Percentiles rank a stretch among this genome's conserved stretches.
These are phyloP conservation scores for Microdochium paspali DNA, from an alignment of 2,329 filamentous ascomycete genomes.

Conservation along the genomic window DNA sequence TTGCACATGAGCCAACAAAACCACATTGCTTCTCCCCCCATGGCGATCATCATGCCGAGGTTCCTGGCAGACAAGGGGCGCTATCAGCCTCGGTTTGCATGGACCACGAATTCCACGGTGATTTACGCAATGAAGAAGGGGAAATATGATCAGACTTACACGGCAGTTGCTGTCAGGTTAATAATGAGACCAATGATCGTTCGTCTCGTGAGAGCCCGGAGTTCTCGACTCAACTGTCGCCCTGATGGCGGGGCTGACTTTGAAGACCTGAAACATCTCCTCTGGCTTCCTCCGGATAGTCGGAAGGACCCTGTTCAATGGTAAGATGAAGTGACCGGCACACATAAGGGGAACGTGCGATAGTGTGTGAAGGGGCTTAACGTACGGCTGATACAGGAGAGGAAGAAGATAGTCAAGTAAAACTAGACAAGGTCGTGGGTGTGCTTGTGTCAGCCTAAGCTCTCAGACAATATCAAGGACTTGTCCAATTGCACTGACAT, in stretches of 20 bases:
- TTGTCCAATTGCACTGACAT: not conserved
- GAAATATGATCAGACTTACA: not conserved
- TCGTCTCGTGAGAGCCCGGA: not conserved
- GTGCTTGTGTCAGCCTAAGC: not conserved
- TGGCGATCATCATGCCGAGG: not conserved
- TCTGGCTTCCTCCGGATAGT: not conserved
- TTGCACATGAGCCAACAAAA: not conserved
- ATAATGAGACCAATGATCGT: not conserved
- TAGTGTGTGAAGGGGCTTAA: not conserved
- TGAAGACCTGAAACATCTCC: not conserved
- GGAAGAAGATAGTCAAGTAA: not conserved
- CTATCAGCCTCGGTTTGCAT: not conserved
- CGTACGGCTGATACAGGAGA: not conserved
- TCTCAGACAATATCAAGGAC: not conserved
- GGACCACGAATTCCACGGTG: not conserved
- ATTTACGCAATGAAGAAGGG: too few species aligned
- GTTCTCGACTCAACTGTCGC: not conserved
- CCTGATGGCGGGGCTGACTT: not conserved
- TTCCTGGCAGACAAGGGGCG: not conserved
- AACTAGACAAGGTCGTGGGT: not conserved
- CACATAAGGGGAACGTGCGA: not conserved
- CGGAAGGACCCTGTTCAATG: not conserved
- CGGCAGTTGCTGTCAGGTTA: not conserved
- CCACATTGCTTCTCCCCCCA: not conserved
- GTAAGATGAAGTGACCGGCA: not conserved